A percentile compares a stretch with the other conserved stretches of the same genome.
phyloP scores from a whole-genome alignment of 371 early-diverging fungal species.

The Syncephalastrum monosporum region DNA sequence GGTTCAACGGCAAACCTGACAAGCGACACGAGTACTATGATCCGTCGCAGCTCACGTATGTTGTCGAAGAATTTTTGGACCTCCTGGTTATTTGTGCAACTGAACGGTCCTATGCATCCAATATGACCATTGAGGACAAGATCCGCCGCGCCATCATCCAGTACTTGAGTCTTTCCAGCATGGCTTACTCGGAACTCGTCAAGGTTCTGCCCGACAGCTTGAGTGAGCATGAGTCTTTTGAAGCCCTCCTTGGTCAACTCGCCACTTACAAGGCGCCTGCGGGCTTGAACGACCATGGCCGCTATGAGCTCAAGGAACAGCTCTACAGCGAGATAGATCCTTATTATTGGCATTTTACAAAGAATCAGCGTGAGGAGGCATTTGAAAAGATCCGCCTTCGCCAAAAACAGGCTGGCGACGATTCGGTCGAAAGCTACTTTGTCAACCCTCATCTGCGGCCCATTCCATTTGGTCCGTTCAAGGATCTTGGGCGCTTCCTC shows the following conservation, averaged over 20 bases:
- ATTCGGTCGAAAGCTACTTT: slow-evolving; percentile 42
- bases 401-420: slow-evolving; percentile 20
- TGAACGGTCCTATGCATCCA: slow-evolving; percentile 76
- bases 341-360: slow-evolving; percentile 89
- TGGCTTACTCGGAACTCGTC: slow-evolving; percentile 84
- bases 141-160: slow-evolving; percentile 88
- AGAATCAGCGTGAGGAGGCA: slow-evolving; percentile 88
- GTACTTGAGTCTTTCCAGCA: slow-evolving; percentile 63
- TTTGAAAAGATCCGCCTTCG: slow-evolving; percentile 64
- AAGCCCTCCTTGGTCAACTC: slow-evolving; percentile 69
- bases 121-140: slow-evolving; percentile 67
- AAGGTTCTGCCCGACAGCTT: slow-evolving; percentile 84
- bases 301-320: slow-evolving; percentile 86
- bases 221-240: slow-evolving; percentile 72
- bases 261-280: slow-evolving; percentile 85
- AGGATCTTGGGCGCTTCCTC: slow-evolving; percentile 64
- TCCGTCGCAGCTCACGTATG: slow-evolving; percentile 58
- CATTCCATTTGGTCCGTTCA: slow-evolving; percentile 72
- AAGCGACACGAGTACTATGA: slow-evolving; percentile 61
- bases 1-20: slow-evolving; percentile 70
- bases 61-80: slow-evolving; percentile 86
- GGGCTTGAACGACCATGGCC: slow-evolving; percentile 77
- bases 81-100: slow-evolving; percentile 80
- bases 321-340: slow-evolving; percentile 85
- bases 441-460: slow-evolving; percentile 58